A percentile compares a stretch with the other conserved stretches of the same genome.
phyloP scores from a whole-genome alignment of 108 stramenopile genomes.

The Cyclostephanos invisitatus region DNA sequence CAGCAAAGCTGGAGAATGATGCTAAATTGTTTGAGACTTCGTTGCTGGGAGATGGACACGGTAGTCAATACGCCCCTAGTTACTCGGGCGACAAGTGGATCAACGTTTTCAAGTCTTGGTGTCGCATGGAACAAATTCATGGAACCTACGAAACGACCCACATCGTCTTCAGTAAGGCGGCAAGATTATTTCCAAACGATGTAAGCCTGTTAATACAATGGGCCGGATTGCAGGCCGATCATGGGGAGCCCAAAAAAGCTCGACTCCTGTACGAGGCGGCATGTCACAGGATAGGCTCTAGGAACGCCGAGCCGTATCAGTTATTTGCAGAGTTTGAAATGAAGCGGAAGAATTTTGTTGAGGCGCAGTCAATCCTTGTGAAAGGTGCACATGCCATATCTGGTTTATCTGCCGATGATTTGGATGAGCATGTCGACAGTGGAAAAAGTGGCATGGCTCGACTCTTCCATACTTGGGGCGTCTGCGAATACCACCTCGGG shows the following conservation, averaged over 20 bases:
- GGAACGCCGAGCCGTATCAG: slow-evolving; percentile 60
- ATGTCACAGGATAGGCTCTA: slow-evolving; percentile 42
- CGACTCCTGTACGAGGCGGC: slow-evolving; percentile 54
- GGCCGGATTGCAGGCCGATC: slow-evolving; percentile 61
- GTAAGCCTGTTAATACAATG: slow-evolving; percentile 54
- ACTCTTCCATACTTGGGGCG: slow-evolving; percentile 69
- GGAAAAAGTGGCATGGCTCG: slow-evolving; percentile 49
- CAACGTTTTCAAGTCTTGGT: slow-evolving; percentile 75
- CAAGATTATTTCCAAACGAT: slow-evolving; percentile 54
- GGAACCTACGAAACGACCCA: slow-evolving; percentile 58
- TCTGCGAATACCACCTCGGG: slow-evolving; percentile 74
- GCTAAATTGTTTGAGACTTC: slow-evolving; percentile 19
- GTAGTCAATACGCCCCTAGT: slow-evolving; percentile 28
- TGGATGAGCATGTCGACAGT: slow-evolving; percentile 13
- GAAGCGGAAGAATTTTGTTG: slow-evolving; percentile 46
- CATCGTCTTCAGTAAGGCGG: slow-evolving; percentile 64
- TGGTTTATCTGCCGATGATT: slow-evolving; percentile 11
- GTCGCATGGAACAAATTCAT: slow-evolving; percentile 70
- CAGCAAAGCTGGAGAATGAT: slow-evolving; percentile 3
- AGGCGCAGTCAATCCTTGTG: slow-evolving; percentile 60
- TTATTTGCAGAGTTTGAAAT: slow-evolving; percentile 74
- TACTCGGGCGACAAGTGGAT: slow-evolving; percentile 79
- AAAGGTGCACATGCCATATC: slow-evolving; percentile 58
- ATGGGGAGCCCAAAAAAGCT: slow-evolving; percentile 43
- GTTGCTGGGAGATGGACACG: slow-evolving; percentile 9